Evolutionary conservation across 305 asterid species (phyloP).

Genomic region (Rubia peregrina): DNA sequence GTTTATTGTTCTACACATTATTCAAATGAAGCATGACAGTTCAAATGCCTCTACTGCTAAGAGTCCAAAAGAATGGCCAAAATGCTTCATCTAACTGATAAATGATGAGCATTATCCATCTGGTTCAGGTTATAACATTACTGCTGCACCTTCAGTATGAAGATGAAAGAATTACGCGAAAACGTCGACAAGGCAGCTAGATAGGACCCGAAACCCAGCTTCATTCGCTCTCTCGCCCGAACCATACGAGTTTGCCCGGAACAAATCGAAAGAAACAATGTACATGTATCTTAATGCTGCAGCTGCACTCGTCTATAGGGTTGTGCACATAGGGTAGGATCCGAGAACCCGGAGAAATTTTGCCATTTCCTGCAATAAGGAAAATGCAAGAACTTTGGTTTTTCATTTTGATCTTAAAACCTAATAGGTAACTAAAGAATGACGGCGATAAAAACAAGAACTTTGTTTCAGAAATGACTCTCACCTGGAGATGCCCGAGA

Average conservation of each 20-base stretch:
- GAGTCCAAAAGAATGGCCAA: not conserved
- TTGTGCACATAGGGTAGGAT: conserved; percentile 52
- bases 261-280: not conserved
- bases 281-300: not conserved
- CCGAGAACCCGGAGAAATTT: conserved; percentile 70
- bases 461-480: conserved; percentile 2
- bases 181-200: not conserved
- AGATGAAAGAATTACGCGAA: conserved; percentile 3
- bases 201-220: not conserved
- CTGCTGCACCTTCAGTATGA: conserved; percentile 4
- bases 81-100: not conserved
- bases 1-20: not conserved
- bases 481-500: conserved; percentile 77
- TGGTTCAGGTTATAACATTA: not conserved
- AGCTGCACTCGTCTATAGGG: conserved; percentile 13
- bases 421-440: not conserved
- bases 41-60: not conserved
- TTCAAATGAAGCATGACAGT: not conserved
- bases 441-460: not conserved
- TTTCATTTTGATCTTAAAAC: not conserved
- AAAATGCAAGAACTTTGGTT: not conserved
- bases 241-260: not conserved
- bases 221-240: not conserved
- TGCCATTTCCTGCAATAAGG: conserved; percentile 53
- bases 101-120: not conserved